Base-by-base conservation (phyloP, 495 filamentous ascomycete genomes). In the Neurospora sp. region DNA sequence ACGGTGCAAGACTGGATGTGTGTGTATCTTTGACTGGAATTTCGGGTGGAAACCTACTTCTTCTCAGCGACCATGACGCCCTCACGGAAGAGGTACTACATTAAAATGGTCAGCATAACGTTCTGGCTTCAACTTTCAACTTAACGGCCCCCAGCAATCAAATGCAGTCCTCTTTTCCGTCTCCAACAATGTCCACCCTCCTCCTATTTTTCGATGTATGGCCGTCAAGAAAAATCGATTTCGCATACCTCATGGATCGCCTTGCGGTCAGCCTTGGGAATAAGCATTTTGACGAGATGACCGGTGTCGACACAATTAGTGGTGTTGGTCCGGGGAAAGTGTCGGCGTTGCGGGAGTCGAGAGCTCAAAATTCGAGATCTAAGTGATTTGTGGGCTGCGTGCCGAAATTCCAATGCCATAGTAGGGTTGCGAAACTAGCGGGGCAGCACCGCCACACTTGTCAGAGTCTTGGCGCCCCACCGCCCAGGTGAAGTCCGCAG, bases 191-290 rank as follows among this genome's bases (percentile, higher is more conserved):
- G 53, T 65, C 53, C 53, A 65, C 53, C 16, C 39, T 72, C 48
- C 41, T 35, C 4, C 38, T n/a, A 37, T 44, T 31, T 61, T 70
- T 69, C 38, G 22, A 53, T 37, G 73, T 45, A 68, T 48, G 40
- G 53, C 71, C 42, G 53, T 39, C 48, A 53, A 45, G 68, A 68
- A 74, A 59, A 22, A 22, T 42, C 39, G 44, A 69, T 53, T 71
- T 38, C 44, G 69, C 83, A 75, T 82, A 85, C 84, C 83, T 87
- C 93, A 88, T 99, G 96, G 88, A 99, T 97, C 91, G 96, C 95
- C 92, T 98, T 98, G 87, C 96, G 94, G 88, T 99, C 96, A 84
- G 92, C 91, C 90, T 98, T 98, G 81, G 96, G 96, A 87, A 99
- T 99, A 89, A 99, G 91, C 95, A 89, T 89, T 82, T 88, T 89